These are phyloP conservation scores for Diaporthe aspalathi DNA, from an alignment of 2,329 filamentous ascomycete species.

Conservation along the genomic window DNA sequence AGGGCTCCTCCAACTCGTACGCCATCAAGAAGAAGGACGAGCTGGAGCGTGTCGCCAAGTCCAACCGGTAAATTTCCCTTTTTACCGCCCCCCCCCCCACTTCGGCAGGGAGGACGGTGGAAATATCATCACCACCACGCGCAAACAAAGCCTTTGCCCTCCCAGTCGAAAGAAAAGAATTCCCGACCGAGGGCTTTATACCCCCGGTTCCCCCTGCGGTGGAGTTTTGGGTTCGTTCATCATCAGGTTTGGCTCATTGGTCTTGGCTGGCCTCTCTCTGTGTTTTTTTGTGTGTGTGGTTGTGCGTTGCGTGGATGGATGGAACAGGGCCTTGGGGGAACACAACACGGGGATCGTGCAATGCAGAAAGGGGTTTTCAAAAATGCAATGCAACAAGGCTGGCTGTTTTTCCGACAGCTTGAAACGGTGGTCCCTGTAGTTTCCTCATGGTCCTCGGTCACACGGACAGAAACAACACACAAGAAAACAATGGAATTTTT, in stretches of 20 bases:
- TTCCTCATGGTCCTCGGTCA: constrained; percentile 34
- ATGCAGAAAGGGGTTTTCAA: neutral
- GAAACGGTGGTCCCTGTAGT: constrained; percentile 34
- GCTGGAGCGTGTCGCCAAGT: constrained; percentile 99
- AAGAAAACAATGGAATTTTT: constrained; percentile 38
- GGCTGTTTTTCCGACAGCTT: constrained; percentile 28
- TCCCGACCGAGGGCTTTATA: constrained; percentile 34
- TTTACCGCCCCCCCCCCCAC: no score
- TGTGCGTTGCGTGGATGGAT: constrained; percentile 25
- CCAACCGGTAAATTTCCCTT: constrained; percentile 94
- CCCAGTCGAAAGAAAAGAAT: constrained; percentile 25
- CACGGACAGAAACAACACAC: constrained; percentile 25
- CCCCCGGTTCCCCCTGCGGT: constrained; percentile 29
- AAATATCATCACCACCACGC: neutral
- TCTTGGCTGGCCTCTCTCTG: constrained; percentile 29
- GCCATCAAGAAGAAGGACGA: constrained; percentile 99
- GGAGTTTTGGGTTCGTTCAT: constrained; percentile 47
- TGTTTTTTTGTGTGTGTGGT: constrained; percentile 25
- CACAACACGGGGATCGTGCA: constrained; percentile 32
- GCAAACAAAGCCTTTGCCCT: constrained; percentile 1
- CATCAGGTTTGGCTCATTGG: constrained; percentile 30
- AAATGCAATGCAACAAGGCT: constrained; percentile 38
- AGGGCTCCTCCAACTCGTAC: constrained; percentile 99
- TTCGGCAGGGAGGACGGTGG: no score
- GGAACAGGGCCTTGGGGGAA: neutral